phyloP scores from a whole-genome alignment of 2,329 filamentous ascomycete species.

The Botrytis medusae region DNA sequence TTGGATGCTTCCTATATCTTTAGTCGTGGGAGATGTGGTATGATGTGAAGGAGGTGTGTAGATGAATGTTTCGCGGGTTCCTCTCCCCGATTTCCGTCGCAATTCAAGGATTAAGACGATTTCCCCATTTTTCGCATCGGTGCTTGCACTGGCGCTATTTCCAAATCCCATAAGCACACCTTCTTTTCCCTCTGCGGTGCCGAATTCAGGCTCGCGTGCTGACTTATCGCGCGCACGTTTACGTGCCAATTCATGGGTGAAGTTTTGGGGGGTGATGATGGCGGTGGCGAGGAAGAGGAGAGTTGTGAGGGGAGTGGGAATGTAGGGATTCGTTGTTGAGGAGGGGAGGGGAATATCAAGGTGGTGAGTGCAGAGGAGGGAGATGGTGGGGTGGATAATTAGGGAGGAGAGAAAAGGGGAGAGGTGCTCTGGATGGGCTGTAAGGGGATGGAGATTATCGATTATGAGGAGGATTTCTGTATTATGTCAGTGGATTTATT shows the following conservation, averaged over 20 bases:
- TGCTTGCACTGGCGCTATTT: constrained; percentile 21
- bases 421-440: constrained; percentile 55
- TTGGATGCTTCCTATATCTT: constrained; percentile 37
- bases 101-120: constrained; percentile 84
- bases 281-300: constrained; percentile 87
- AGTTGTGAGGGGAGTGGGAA: constrained; percentile 68
- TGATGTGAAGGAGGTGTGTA: constrained; percentile 41
- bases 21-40: constrained; percentile 23
- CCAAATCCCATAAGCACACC: constrained; percentile 65
- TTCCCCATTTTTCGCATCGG: constrained; percentile 44
- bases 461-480: constrained; percentile 73
- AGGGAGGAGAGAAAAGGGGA: constrained; percentile 69
- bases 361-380: constrained; percentile 80
- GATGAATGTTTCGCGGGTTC: constrained; percentile 58
- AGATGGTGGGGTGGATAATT: constrained; percentile 63
- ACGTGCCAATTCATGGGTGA: constrained; percentile 71
- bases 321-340: constrained; percentile 51
- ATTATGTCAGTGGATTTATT: background rate
- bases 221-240: constrained; percentile 77
- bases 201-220: constrained; percentile 73
- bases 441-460: constrained; percentile 73
- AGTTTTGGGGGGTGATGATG: constrained; percentile 69
- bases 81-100: constrained; percentile 57
- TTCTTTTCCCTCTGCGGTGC: constrained; percentile 73
- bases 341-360: constrained; percentile 65